These are phyloP conservation scores for Prasinococcaceae sp. DNA, from an alignment of 139 green algal species.

Conservation along the genomic window DNA sequence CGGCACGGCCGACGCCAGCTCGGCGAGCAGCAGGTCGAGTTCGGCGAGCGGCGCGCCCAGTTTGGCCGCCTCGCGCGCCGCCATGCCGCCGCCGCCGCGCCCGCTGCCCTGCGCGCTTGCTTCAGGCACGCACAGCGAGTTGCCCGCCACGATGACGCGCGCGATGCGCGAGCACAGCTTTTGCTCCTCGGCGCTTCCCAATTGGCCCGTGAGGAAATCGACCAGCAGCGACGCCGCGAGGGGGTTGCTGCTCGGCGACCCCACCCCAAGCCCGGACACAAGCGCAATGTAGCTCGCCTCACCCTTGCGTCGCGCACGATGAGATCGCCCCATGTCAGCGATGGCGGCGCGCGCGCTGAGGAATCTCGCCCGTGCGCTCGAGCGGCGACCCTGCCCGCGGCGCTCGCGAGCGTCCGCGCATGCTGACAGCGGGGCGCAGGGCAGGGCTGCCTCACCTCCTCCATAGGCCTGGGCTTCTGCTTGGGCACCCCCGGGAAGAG, in stretches of 20 bases:
- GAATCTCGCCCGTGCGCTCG: too few species aligned
- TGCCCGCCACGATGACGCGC: slow-evolving; percentile 56
- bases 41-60: slow-evolving; percentile 7
- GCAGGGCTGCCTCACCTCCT: background rate
- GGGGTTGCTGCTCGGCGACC: slow-evolving; percentile 30
- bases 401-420: background rate
- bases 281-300: slow-evolving; percentile 45
- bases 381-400: too few species aligned
- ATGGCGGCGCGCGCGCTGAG: background rate
- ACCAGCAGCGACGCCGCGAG: slow-evolving; percentile 38
- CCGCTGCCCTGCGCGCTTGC: background rate
- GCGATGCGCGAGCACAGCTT: slow-evolving; percentile 23
- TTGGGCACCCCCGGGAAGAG: slow-evolving; percentile 9
- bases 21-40: slow-evolving; percentile 22
- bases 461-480: slow-evolving; percentile 6
- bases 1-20: slow-evolving; percentile 40
- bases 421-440: background rate
- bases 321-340: background rate
- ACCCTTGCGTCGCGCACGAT: background rate
- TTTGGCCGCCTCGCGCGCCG: slow-evolving; percentile 1
- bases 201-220: slow-evolving; percentile 66
- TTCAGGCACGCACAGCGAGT: slow-evolving; percentile 11
- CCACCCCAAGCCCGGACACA: slow-evolving; percentile 74
- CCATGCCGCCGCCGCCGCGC: background rate
- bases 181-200: slow-evolving; percentile 32